A percentile compares a stretch with the other conserved stretches of the same genome.
phyloP scores from a whole-genome alignment of 169 alveolate genomes.

The Neospora caninum region DNA sequence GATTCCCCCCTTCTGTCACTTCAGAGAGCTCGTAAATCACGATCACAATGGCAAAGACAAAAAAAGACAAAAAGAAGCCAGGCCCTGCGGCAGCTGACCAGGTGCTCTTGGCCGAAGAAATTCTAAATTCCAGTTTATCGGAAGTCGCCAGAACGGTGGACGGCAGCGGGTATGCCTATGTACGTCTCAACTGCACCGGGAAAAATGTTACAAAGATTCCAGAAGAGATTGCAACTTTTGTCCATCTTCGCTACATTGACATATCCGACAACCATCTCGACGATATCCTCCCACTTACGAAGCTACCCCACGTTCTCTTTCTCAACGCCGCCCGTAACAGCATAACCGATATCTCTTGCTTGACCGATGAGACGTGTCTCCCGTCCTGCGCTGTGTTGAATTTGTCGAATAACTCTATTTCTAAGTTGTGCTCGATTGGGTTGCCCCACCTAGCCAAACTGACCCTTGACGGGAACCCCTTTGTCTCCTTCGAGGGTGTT shows the following conservation, averaged over 20 bases:
- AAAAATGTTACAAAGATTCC: slow-evolving; percentile 57
- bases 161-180: slow-evolving; percentile 70
- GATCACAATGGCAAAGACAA: slow-evolving; percentile 46
- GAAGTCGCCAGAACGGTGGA: slow-evolving; percentile 68
- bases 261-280: slow-evolving; percentile 59
- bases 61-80: slow-evolving; percentile 38
- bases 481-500: slow-evolving; percentile 51
- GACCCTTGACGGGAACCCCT: slow-evolving; percentile 65
- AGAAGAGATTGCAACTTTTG: slow-evolving; percentile 37
- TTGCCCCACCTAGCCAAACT: slow-evolving; percentile 61
- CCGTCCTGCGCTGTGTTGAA: slow-evolving; percentile 63
- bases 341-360: slow-evolving; percentile 52
- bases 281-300: slow-evolving; percentile 46
- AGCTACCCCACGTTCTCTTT: slow-evolving; percentile 62
- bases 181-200: slow-evolving; percentile 54
- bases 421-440: slow-evolving; percentile 20
- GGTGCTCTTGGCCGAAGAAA: slow-evolving; percentile 47
- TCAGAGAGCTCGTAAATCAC: background rate
- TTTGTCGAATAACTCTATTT: slow-evolving; percentile 51
- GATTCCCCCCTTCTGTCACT: too few relatives aligned
- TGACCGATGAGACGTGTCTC: slow-evolving; percentile 46
- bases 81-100: slow-evolving; percentile 41
- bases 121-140: slow-evolving; percentile 54
- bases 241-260: slow-evolving; percentile 66
- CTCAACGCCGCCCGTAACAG: slow-evolving; percentile 62